phyloP scores from a whole-genome alignment of 768 basidiomycete genomes.

The Panus rudis region DNA sequence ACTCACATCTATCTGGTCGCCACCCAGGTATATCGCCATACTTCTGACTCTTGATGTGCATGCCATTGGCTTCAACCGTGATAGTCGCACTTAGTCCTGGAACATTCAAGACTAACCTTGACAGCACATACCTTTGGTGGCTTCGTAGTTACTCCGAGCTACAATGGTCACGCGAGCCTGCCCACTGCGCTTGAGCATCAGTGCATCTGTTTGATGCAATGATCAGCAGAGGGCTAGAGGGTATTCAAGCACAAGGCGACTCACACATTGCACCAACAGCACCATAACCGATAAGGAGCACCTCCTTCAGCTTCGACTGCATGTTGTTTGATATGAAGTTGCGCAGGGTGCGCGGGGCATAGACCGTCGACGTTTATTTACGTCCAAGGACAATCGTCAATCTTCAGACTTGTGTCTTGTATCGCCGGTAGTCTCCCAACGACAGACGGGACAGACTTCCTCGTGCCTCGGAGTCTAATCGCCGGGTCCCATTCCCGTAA shows the following conservation, averaged over 20 bases:
- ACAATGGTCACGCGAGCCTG: conserved; percentile 63
- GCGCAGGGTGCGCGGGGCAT: too few relatives aligned
- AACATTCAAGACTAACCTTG: background rate
- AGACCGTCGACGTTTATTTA: too few relatives aligned
- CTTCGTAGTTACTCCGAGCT: conserved; percentile 62
- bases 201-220: conserved; percentile 35
- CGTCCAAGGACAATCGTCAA: too few relatives aligned
- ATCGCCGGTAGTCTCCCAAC: too few relatives aligned
- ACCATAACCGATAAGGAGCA: conserved; percentile 58
- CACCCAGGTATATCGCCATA: conserved; percentile 53
- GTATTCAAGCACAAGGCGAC: background rate
- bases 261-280: conserved; percentile 62
- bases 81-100: too few relatives aligned
- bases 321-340: too few relatives aligned
- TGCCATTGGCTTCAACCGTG: conserved; percentile 47
- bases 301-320: conserved; percentile 31
- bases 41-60: conserved; percentile 50
- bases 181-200: conserved; percentile 49
- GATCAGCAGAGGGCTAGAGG: background rate
- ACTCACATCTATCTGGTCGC: conserved; percentile 58
- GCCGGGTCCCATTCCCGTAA: too few relatives aligned
- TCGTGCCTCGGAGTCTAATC: too few relatives aligned
- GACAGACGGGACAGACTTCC: too few relatives aligned
- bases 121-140: conserved; percentile 34
- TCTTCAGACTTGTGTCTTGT: too few relatives aligned